Percentiles rank a stretch among this genome's conserved stretches.
Evolutionary conservation across 2,329 filamentous ascomycete genomes (phyloP).

Genomic region (Aquanectria penicillioides): DNA sequence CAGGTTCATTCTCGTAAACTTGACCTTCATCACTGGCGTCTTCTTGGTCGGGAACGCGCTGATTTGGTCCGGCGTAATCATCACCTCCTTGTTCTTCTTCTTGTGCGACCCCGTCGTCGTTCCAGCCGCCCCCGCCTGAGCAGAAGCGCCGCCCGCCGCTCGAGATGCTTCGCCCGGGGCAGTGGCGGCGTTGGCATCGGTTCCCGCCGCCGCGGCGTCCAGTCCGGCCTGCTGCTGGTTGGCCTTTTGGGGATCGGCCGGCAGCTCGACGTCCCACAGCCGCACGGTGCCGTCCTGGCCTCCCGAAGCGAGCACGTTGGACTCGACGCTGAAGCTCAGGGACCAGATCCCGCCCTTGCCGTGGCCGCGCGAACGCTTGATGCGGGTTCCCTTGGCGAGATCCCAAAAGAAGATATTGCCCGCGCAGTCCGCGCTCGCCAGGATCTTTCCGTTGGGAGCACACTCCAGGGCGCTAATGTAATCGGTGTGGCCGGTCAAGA

Average conservation of each 20-base stretch:
- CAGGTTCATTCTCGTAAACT: conserved; percentile 95
- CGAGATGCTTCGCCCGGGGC: conserved; percentile 43
- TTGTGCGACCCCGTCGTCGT: conserved; percentile 54
- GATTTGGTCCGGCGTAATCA: conserved; percentile 92
- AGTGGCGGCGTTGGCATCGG: conserved; percentile 50
- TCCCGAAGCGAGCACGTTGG: conserved; percentile 87
- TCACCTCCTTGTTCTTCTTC: conserved; percentile 91
- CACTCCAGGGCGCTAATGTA: conserved; percentile 88
- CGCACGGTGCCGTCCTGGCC: conserved; percentile 93
- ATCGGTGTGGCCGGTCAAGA: conserved; percentile 92
- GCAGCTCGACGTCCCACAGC: conserved; percentile 88
- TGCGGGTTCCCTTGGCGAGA: conserved; percentile 81
- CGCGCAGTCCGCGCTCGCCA: conserved; percentile 89
- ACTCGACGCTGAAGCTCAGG: conserved; percentile 92
- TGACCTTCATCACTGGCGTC: conserved; percentile 90
- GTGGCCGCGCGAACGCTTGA: conserved; percentile 94
- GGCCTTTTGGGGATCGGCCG: conserved; percentile 72
- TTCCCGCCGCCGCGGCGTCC: conserved; percentile 53
- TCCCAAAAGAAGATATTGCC: conserved; percentile 97
- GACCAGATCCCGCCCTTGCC: conserved; percentile 94
- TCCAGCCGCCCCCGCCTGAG: conserved; percentile 40
- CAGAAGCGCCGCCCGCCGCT: conserved; percentile 38
- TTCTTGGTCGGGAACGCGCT: conserved; percentile 96
- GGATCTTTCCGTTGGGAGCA: conserved; percentile 84
- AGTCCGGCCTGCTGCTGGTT: conserved; percentile 56